These are phyloP conservation scores for Ceratocystis diversiconidia DNA, from an alignment of 2,329 filamentous ascomycete species.

Conservation along the genomic window DNA sequence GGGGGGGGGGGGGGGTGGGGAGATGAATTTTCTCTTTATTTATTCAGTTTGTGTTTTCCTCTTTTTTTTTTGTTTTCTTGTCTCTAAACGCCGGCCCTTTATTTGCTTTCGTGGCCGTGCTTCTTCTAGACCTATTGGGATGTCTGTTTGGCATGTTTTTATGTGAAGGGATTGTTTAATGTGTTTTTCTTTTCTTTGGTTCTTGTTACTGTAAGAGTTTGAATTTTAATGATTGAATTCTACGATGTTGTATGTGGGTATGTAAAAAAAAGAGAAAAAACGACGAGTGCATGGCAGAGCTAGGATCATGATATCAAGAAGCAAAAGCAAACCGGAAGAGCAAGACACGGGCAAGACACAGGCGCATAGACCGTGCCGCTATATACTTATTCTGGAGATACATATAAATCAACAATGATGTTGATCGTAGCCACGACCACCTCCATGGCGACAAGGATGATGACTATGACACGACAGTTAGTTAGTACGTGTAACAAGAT, in stretches of 20 bases:
- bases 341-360: not conserved
- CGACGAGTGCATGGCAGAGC: not conserved
- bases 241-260: not conserved
- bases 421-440: conserved; percentile 87
- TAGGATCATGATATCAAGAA: not conserved
- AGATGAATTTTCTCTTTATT: not conserved
- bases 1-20: not conserved
- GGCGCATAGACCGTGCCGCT: not conserved
- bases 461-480: conserved; percentile 42
- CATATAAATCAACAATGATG: conserved; percentile 87
- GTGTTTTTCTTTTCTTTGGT: not conserved
- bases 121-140: not conserved
- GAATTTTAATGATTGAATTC: conserved; percentile 1
- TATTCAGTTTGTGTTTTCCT: not conserved
- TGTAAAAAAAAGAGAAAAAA: not conserved
- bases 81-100: not conserved
- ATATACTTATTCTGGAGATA: conserved; percentile 23
- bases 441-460: conserved; percentile 87
- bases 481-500: conserved; percentile 1
- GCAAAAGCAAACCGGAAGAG: not conserved
- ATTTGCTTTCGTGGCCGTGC: not conserved
- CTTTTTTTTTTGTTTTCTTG: not conserved
- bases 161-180: not conserved
- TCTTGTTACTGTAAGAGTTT: not conserved
- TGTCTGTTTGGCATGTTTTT: not conserved